Conservation (phyloP, 192 early-diverging fungal genomes). For the Coemansia nantahalensis region DNA sequence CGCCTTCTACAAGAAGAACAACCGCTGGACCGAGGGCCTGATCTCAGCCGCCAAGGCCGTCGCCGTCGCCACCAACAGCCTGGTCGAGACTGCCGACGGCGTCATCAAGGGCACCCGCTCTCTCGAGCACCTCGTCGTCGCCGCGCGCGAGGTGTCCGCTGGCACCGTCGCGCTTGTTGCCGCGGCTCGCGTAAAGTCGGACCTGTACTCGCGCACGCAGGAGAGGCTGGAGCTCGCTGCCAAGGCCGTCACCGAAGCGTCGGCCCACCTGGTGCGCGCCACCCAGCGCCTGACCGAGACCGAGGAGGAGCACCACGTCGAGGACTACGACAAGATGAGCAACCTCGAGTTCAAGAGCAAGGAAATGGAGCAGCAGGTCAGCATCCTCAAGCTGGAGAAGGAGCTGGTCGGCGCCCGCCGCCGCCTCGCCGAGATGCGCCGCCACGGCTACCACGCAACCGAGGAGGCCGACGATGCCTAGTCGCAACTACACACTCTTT, state of each 20-base stretch:
- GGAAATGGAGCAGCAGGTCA: conserved; percentile 98
- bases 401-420: conserved; percentile 82
- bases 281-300: conserved; percentile 80
- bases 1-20: conserved; percentile 99
- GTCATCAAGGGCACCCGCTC: conserved; percentile 86
- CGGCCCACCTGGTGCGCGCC: conserved; percentile 85
- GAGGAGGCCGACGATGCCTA: conserved; percentile 28
- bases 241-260: conserved; percentile 89
- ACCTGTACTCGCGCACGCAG: conserved; percentile 89
- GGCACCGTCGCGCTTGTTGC: conserved; percentile 97
- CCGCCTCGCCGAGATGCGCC: conserved; percentile 90
- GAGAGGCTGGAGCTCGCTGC: conserved; percentile 92
- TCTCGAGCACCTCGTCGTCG: conserved; percentile 96
- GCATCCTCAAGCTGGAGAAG: conserved; percentile 93
- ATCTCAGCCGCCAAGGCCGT: conserved; percentile 96
- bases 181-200: conserved; percentile 92
- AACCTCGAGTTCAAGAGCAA: conserved; percentile 92
- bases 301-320: conserved; percentile 54
- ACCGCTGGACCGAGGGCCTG: conserved; percentile 99
- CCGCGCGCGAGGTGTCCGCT: conserved; percentile 93
- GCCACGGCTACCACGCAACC: conserved; percentile 69
- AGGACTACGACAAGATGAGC: conserved; percentile 73
- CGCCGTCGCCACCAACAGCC: conserved; percentile 83
- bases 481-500: conserved; percentile 13
- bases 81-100: conserved; percentile 96